phyloP scores from a whole-genome alignment of 108 stramenopile species.

The Schizochytrium sp. region DNA sequence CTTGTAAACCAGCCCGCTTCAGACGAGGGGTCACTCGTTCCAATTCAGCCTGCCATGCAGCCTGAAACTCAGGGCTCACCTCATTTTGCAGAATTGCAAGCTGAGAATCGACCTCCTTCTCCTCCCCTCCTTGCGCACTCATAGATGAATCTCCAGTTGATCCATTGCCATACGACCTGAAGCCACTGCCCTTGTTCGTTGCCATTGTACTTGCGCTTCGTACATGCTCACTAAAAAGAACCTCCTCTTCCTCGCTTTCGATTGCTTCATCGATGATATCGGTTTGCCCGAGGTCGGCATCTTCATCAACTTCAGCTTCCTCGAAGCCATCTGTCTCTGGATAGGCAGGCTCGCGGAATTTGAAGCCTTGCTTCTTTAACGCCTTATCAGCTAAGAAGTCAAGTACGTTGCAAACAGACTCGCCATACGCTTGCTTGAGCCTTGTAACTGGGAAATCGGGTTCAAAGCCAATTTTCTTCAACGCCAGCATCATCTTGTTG shows the following conservation, averaged over 20 bases:
- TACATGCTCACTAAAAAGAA: constrained; percentile 64
- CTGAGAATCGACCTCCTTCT: constrained; percentile 8
- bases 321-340: constrained; percentile 67
- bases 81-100: constrained; percentile 64
- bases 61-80: constrained; percentile 70
- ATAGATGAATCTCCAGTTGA: neutral
- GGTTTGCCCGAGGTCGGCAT: constrained; percentile 62
- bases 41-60: constrained; percentile 78
- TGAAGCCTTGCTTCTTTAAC: constrained; percentile 65
- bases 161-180: neutral
- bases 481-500: constrained; percentile 77
- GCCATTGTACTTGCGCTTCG: neutral
- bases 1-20: constrained; percentile 1
- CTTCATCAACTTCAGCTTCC: constrained; percentile 71
- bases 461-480: constrained; percentile 71
- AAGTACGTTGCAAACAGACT: constrained; percentile 72
- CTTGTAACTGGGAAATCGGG: constrained; percentile 71
- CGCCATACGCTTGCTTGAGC: constrained; percentile 74
- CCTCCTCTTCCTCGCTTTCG: constrained; percentile 74
- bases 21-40: constrained; percentile 77
- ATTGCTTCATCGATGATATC: constrained; percentile 71
- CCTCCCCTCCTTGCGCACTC: neutral
- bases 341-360: constrained; percentile 66
- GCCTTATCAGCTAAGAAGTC: constrained; percentile 76
- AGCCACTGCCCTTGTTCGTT: neutral